Percentiles rank a stretch among this genome's conserved stretches.
Evolutionary conservation across 2,329 filamentous ascomycete species (phyloP).

Genomic region (Pseudocercospora musae): DNA sequence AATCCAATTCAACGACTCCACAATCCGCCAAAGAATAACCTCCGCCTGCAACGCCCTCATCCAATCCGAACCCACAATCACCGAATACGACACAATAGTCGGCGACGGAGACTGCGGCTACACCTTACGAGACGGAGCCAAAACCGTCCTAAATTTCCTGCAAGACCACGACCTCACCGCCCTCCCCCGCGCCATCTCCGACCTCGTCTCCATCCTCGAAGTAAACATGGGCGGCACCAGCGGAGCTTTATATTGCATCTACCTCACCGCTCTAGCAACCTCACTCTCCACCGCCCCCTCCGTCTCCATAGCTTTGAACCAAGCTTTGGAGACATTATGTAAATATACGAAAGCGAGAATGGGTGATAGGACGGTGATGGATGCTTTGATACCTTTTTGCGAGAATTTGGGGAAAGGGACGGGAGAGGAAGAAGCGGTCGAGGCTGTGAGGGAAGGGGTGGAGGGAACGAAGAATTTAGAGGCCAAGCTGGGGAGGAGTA

Average conservation of each 20-base stretch:
- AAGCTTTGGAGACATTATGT: slow-evolving; percentile 30
- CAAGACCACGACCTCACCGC: slow-evolving; percentile 27
- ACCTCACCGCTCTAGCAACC: slow-evolving; percentile 33
- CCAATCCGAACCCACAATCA: slow-evolving; percentile 35
- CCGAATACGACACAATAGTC: slow-evolving; percentile 38
- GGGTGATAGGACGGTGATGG: slow-evolving; percentile 39
- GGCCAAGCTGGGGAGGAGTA: slow-evolving; percentile 35
- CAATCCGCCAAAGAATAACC: slow-evolving; percentile 29
- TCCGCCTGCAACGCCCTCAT: slow-evolving; percentile 36
- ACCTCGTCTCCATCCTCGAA: slow-evolving; percentile 35
- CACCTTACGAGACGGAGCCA: slow-evolving; percentile 36
- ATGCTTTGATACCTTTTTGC: slow-evolving; percentile 37
- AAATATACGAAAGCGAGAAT: slow-evolving; percentile 35
- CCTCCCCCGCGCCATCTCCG: slow-evolving; percentile 28
- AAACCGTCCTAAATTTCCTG: slow-evolving; percentile 36
- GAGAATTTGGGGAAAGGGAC: slow-evolving; percentile 25
- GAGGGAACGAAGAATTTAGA: slow-evolving; percentile 37
- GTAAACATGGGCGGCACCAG: slow-evolving; percentile 38
- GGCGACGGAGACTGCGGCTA: slow-evolving; percentile 39
- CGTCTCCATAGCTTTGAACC: slow-evolving; percentile 27
- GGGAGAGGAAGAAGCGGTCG: slow-evolving; percentile 27
- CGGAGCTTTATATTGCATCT: slow-evolving; percentile 38
- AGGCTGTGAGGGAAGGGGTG: slow-evolving; percentile 29
- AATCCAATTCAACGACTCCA: slow-evolving; percentile 28
- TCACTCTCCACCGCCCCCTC: slow-evolving; percentile 24